Evolutionary conservation across 2,329 filamentous ascomycete genomes (phyloP).

Genomic region (Rhinocladiella similis): DNA sequence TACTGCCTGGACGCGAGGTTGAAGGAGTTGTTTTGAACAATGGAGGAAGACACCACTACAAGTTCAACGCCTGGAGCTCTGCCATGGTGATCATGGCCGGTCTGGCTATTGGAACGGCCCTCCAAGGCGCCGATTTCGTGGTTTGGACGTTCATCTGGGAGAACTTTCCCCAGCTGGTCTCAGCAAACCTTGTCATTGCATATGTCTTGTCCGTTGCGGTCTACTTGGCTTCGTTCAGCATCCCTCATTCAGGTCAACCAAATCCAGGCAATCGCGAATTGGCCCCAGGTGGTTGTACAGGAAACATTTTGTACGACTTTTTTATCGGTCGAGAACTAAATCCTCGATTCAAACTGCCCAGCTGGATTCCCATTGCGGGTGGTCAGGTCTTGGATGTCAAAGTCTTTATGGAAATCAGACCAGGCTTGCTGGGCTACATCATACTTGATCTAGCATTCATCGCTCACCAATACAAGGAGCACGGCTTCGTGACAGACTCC

Average conservation of each 20-base stretch:
- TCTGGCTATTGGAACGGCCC: slow-evolving; percentile 70
- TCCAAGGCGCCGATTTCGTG: slow-evolving; percentile 76
- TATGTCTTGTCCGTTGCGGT: slow-evolving; percentile 73
- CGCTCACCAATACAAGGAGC: slow-evolving; percentile 82
- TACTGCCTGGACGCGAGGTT: slow-evolving; percentile 72
- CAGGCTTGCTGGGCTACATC: slow-evolving; percentile 86
- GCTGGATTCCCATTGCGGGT: slow-evolving; percentile 69
- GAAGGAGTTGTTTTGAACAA: slow-evolving; percentile 69
- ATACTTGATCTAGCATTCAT: slow-evolving; percentile 81
- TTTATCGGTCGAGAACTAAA: slow-evolving; percentile 96
- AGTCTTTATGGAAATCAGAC: slow-evolving; percentile 84
- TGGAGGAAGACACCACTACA: slow-evolving; percentile 77
- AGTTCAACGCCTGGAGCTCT: slow-evolving; percentile 77
- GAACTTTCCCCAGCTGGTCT: slow-evolving; percentile 84
- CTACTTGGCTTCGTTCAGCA: slow-evolving; percentile 78
- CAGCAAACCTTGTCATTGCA: slow-evolving; percentile 76
- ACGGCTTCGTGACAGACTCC: slow-evolving; percentile 80
- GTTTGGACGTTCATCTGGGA: slow-evolving; percentile 93
- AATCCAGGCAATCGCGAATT: slow-evolving; percentile 74
- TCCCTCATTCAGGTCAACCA: slow-evolving; percentile 61
- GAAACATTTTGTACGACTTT: slow-evolving; percentile 91
- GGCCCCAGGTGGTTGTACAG: slow-evolving; percentile 76
- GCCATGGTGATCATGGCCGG: slow-evolving; percentile 70
- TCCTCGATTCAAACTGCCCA: slow-evolving; percentile 65
- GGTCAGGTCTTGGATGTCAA: slow-evolving; percentile 79